A percentile compares a stretch with the other conserved stretches of the same genome.
These are phyloP conservation scores for Umbelopsis sp. DNA, from an alignment of 371 early-diverging fungal species.

Conservation along the genomic window DNA sequence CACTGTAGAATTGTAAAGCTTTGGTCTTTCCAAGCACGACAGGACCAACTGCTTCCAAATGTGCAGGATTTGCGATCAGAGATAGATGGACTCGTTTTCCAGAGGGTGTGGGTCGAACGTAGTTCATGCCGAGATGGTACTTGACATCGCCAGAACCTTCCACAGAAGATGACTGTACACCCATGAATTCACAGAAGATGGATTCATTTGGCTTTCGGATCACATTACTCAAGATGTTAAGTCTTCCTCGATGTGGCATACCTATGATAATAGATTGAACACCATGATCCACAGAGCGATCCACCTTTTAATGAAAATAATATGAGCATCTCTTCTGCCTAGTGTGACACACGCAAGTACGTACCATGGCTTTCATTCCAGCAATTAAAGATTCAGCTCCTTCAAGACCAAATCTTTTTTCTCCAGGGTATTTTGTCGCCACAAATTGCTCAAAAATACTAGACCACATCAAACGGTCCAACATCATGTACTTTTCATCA, in stretches of 20 bases:
- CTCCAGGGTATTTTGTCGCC: conserved; percentile 91
- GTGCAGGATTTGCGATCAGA: conserved; percentile 97
- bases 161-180: conserved; percentile 68
- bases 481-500: conserved; percentile 89
- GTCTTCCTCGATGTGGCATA: conserved; percentile 98
- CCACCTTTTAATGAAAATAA: conserved; percentile 64
- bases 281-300: conserved; percentile 93
- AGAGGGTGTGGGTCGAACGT: conserved; percentile 91
- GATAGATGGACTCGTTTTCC: conserved; percentile 96
- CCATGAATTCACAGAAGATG: conserved; percentile 96
- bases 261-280: conserved; percentile 94
- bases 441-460: conserved; percentile 95
- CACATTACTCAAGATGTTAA: conserved; percentile 96
- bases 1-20: conserved; percentile 91
- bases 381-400: conserved; percentile 97
- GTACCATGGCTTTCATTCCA: conserved; percentile 94
- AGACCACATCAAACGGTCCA: conserved; percentile 96
- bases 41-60: conserved; percentile 97
- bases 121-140: conserved; percentile 98
- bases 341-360: conserved; percentile 8
- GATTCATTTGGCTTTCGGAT: conserved; percentile 97
- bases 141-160: conserved; percentile 98
- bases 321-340: no score
- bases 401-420: conserved; percentile 98
- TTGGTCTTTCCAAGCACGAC: conserved; percentile 97